phyloP scores from a whole-genome alignment of 1,284 basidiomycete species.

The Fistulinella cinereoalba region DNA sequence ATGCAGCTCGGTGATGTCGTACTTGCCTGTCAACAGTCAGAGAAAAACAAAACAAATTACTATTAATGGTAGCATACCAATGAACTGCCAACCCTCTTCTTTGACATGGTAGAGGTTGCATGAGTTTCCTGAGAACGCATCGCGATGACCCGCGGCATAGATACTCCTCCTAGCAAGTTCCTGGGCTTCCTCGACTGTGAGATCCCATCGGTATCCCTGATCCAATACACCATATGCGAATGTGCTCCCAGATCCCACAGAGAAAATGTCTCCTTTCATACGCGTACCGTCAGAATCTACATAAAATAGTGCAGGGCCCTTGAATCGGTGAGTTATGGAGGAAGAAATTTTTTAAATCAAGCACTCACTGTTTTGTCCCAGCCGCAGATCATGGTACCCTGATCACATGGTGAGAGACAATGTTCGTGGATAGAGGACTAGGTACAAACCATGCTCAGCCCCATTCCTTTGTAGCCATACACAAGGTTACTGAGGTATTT shows the following conservation, averaged over 20 bases:
- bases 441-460: conserved; percentile 85
- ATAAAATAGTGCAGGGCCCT: conserved; percentile 97
- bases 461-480: conserved; percentile 99
- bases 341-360: background rate
- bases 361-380: conserved; percentile 94
- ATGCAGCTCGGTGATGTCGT: conserved; percentile 76
- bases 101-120: conserved; percentile 96
- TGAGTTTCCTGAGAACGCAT: conserved; percentile 97
- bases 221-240: conserved; percentile 99
- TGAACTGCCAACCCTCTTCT: conserved; percentile 91
- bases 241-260: conserved; percentile 96
- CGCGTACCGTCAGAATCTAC: conserved; percentile 98
- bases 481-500: conserved; percentile 98
- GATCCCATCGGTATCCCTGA: conserved; percentile 93
- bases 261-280: conserved; percentile 95
- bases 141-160: conserved; percentile 95
- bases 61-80: conserved; percentile 52
- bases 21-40: conserved; percentile 59
- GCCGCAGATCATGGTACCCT: conserved; percentile 99
- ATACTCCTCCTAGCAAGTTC: conserved; percentile 95
- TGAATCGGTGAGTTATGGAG: conserved; percentile 6
- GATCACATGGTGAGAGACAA: conserved; percentile 6
- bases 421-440: background rate
- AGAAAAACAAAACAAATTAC: conserved; percentile 5
- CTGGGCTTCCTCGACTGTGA: conserved; percentile 91